Percentiles rank a stretch among this genome's conserved stretches.
These are phyloP conservation scores for Ceratocystiopsis brevicomis DNA, from an alignment of 2,329 filamentous ascomycete genomes.

Conservation along the genomic window DNA sequence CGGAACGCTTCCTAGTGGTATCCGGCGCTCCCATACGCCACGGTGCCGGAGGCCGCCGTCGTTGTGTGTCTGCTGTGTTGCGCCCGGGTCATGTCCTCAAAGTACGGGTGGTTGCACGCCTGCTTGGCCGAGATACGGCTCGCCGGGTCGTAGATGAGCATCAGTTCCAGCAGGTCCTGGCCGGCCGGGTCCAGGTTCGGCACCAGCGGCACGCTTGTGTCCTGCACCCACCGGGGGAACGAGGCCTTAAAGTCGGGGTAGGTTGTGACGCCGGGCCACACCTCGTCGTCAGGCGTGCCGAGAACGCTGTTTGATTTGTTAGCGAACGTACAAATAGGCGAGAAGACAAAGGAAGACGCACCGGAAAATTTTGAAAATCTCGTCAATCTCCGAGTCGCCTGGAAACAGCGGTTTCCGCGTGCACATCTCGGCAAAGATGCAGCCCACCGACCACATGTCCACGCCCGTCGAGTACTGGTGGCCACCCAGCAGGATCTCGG, in stretches of 20 bases:
- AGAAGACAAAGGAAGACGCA: constrained; percentile 18
- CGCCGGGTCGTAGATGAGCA: constrained; percentile 71
- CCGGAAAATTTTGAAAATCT: constrained; percentile 91
- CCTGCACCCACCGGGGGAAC: constrained; percentile 71
- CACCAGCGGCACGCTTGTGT: constrained; percentile 43
- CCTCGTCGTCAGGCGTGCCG: constrained; percentile 59
- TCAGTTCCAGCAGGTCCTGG: constrained; percentile 43
- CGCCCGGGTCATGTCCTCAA: constrained; percentile 24
- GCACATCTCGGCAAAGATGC: constrained; percentile 87
- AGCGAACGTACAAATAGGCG: neutral
- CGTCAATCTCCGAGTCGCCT: constrained; percentile 78
- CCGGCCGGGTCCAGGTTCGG: constrained; percentile 50
- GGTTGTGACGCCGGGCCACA: constrained; percentile 72
- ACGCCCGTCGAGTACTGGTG: constrained; percentile 85
- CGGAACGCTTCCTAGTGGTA: constrained; percentile 14
- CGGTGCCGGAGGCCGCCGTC: neutral
- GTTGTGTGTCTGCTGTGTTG: neutral
- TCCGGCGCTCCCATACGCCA: constrained; percentile 11
- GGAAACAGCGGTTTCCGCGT: constrained; percentile 78
- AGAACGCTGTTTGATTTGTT: constrained; percentile 34
- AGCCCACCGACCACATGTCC: constrained; percentile 83
- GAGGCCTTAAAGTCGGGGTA: constrained; percentile 81
- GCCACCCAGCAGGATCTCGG: constrained; percentile 70
- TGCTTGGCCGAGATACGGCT: constrained; percentile 73
- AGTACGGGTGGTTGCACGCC: constrained; percentile 69